Conservation (phyloP, 2,329 filamentous ascomycete genomes). For the Pleoardoris graminearum region DNA sequence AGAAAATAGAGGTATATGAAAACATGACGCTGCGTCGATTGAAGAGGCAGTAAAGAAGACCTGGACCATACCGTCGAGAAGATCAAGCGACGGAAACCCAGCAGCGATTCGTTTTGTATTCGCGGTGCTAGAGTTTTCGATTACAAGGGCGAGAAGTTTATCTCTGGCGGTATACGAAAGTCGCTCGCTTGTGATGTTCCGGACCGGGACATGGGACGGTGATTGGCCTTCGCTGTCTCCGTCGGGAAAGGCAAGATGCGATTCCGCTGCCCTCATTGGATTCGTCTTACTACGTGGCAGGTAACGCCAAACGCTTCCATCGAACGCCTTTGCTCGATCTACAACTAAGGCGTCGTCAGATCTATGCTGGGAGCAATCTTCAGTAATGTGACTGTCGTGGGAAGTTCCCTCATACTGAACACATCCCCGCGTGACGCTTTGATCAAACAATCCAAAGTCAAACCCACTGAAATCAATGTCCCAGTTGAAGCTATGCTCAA, state of each 20-base stretch:
- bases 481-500: conserved; percentile 51
- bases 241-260: conserved; percentile 46
- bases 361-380: conserved; percentile 11
- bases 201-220: conserved; percentile 39
- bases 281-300: conserved; percentile 39
- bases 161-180: conserved; percentile 55
- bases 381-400: conserved; percentile 23
- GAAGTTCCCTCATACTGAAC: conserved; percentile 22
- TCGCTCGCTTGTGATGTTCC: conserved; percentile 48
- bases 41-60: conserved; percentile 62
- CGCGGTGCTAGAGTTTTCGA: conserved; percentile 60
- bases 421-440: conserved; percentile 47
- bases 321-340: conserved; percentile 40
- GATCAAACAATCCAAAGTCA: conserved; percentile 51
- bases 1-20: conserved; percentile 64
- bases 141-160: conserved; percentile 64
- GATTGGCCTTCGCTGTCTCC: conserved; percentile 33
- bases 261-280: conserved; percentile 32
- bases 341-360: conserved; percentile 21
- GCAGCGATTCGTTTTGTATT: conserved; percentile 57
- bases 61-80: conserved; percentile 65
- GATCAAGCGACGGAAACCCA: conserved; percentile 64
- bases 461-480: conserved; percentile 52
- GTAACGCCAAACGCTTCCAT: conserved; percentile 53
- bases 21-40: conserved; percentile 61